Conservation (phyloP, 2,329 filamentous ascomycete genomes). For the Teratosphaeriaceae sp. region DNA sequence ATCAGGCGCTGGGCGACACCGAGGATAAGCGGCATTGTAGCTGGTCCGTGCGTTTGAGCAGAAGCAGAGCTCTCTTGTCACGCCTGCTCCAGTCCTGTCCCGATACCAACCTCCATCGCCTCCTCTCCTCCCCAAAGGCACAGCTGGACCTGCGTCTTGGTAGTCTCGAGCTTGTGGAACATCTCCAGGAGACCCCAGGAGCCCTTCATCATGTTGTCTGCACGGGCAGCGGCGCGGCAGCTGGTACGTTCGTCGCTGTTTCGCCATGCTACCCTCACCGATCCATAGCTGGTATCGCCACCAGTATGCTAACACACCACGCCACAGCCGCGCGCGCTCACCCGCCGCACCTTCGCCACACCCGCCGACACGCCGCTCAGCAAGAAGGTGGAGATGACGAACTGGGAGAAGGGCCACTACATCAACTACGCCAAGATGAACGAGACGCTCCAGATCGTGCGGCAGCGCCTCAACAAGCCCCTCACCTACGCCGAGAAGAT, state of each 20-base stretch:
- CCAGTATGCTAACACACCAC: constrained; percentile 11
- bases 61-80: too few species aligned
- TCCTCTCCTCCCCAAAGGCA: not conserved
- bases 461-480: constrained; percentile 81
- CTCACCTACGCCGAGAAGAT: constrained; percentile 98
- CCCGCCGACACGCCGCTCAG: constrained; percentile 79
- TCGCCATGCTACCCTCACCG: constrained; percentile 37
- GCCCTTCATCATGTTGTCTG: constrained; percentile 29
- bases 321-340: constrained; percentile 36
- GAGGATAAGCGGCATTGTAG: constrained; percentile 3
- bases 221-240: constrained; percentile 33
- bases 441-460: constrained; percentile 90
- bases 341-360: constrained; percentile 67
- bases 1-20: not conserved
- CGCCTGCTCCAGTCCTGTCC: not conserved
- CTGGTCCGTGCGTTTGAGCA: too few species aligned
- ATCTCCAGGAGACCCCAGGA: not conserved
- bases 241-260: constrained; percentile 28
- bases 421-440: constrained; percentile 99
- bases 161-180: not conserved
- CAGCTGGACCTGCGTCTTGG: not conserved
- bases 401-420: constrained; percentile 55
- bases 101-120: not conserved
- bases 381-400: constrained; percentile 82
- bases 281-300: not conserved